Evolutionary conservation across 139 green algal genomes (phyloP).

Genomic region (Klebsormidium nitens): DNA sequence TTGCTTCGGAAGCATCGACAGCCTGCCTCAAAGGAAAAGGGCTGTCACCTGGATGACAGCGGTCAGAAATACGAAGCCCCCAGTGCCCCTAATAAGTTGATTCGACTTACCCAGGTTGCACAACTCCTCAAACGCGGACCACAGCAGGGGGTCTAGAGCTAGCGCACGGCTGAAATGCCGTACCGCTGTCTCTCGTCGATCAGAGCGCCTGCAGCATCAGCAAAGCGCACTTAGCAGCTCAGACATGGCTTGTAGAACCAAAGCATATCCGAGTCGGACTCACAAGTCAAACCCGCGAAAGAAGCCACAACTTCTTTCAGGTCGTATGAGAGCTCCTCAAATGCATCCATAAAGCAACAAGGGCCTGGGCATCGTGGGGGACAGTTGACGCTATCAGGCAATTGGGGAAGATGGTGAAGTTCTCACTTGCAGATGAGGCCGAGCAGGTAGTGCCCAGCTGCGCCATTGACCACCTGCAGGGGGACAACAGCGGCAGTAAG

Average conservation of each 20-base stretch:
- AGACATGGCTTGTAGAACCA: no score
- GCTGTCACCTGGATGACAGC: background rate
- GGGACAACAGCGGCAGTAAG: no score
- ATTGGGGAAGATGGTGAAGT: background rate
- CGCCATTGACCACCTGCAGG: constrained; percentile 65
- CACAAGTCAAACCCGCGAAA: background rate
- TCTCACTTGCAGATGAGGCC: constrained; percentile 55
- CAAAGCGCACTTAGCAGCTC: no score
- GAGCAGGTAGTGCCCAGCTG: constrained; percentile 77
- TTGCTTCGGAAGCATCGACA: background rate
- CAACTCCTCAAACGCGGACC: constrained; percentile 87
- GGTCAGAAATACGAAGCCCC: constrained; percentile 2
- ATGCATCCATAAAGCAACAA: no score
- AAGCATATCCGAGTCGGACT: background rate
- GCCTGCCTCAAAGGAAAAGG: background rate
- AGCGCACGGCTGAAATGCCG: constrained; percentile 62
- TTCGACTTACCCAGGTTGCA: constrained; percentile 61
- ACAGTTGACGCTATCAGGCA: no score
- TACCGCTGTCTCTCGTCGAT: constrained; percentile 53
- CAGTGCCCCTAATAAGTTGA: background rate
- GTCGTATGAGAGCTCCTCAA: background rate
- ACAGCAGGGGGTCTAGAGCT: constrained; percentile 74
- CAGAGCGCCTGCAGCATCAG: constrained; percentile 43
- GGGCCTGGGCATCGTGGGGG: no score
- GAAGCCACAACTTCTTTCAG: background rate